Base-by-base conservation (phyloP, 768 basidiomycete species). In the Leucogyrophana mollusca region DNA sequence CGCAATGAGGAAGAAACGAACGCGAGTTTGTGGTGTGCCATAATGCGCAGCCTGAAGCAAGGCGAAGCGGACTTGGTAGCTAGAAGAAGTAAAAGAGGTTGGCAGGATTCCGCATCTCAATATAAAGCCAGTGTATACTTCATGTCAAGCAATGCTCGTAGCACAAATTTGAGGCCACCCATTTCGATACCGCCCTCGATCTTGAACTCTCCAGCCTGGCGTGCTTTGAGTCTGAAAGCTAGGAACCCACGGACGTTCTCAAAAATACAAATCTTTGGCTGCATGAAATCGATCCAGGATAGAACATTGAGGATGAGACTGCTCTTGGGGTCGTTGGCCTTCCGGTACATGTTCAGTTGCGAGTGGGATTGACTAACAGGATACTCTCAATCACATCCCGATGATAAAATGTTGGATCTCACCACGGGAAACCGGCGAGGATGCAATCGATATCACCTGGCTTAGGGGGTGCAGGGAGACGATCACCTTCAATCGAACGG, bases 401-500 rank as follows among this genome's bases (percentile, higher is more conserved):
- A 11, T 23, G 18, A 32, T 17, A 11, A 43, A 22, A 25, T 21
- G 35, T 11, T 10, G 24, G 17, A 16, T 47, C 59, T 32, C 53
- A 84, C 88, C 90, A 92, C 27, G 90, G 90, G 52, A 91, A 87
- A 0, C 90, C 90, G 14, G 82, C 76, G 10, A 78, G 65, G 11
- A 91, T 70, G 22, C 82, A 73, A 41, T 89, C 77, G 43, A 87
- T 76, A 3, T 80, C 73, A 4, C 71, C 77, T 6, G 74, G 74
- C 34, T 65, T 65, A 3, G 80, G 79, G 9, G 75, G 77, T 3
- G 57, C 56, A 2, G 79, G 78, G 10, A 83, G 51, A 2, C 46
- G 56, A 8, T 65, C 64, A 8, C 65, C 63, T 34, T 77, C 69
- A 20, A 73, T 49, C 7, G 61, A 74, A 18, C 57, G 57, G 0